Base-by-base conservation (phyloP, 148 eudicot species). In the Diospyros kaki region DNA sequence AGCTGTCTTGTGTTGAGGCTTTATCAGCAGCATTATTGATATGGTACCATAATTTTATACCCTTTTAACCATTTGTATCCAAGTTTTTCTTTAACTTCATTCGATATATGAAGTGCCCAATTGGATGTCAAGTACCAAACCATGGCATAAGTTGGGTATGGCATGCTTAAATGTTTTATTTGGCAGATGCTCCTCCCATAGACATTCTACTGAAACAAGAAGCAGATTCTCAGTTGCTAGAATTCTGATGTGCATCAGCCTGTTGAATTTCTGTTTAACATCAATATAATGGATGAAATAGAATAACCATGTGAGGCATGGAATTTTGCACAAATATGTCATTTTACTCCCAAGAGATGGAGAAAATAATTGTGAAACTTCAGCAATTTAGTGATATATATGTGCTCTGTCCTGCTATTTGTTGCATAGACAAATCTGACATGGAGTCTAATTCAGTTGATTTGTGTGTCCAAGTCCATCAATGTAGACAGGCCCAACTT, bases 1-100 rank as follows among this genome's bases (percentile, higher is more conserved):
- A 95, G 85, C 85, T 92, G 39, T 95, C 99, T 64, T 95, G 99
- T 75, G 99, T 93, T 45, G 99, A 95, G 86, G 99, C 99, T 12
- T 81, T 95, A 67, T 86, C 97, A 71, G 99, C 99, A 51, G 99
- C 94, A 64, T 74, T 95, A 71, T 77, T 95, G 45, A 95, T 95
- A 65, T 95, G 99, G 90, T 87, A 87, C 51, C 41, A 12, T 15
- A 54, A 13, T 28, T 75, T 67, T 40, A 63, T 40, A 15, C 53
- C 42, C 46, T 62, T 59, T 13, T 28, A n/a, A n/a, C n/a, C n/a
- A n/a, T n/a, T n/a, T n/a, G n/a, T n/a, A n/a, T n/a, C n/a, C n/a
- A n/a, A n/a, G n/a, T n/a, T n/a, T n/a, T n/a, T n/a, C n/a, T n/a
- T n/a, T n/a, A n/a, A n/a, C n/a, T n/a, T n/a, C n/a, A n/a, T n/a